Evolutionary conservation across 495 filamentous ascomycete genomes (phyloP).

Genomic region (Podospora pseudocomata): DNA sequence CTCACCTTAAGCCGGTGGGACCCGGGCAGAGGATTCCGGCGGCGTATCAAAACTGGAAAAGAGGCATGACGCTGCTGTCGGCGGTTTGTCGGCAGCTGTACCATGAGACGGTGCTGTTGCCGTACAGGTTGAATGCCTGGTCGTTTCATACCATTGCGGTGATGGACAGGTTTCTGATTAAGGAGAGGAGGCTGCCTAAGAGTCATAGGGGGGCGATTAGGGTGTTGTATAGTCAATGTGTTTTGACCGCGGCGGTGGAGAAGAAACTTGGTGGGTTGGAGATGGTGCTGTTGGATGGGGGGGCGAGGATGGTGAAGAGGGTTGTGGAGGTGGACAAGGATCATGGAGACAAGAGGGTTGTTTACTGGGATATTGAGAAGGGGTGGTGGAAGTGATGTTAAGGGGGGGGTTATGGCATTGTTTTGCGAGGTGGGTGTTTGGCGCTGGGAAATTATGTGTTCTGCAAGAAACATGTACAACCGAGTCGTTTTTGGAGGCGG

Average conservation of each 20-base stretch:
- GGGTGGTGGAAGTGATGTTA: conserved; percentile 5
- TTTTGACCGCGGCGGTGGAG: conserved; percentile 18
- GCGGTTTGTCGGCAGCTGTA: conserved; percentile 32
- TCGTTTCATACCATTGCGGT: conserved; percentile 26
- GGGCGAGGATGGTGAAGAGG: conserved; percentile 16
- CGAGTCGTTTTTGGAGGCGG: background rate
- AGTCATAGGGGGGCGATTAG: conserved; percentile 28
- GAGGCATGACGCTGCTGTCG: conserved; percentile 31
- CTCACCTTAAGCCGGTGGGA: background rate
- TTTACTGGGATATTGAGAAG: conserved; percentile 10
- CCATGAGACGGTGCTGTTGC: conserved; percentile 32
- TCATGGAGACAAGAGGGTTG: background rate
- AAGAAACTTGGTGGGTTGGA: conserved; percentile 26
- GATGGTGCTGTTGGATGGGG: conserved; percentile 21
- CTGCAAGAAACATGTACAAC: background rate
- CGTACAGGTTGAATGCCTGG: conserved; percentile 32
- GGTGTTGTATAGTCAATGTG: conserved; percentile 20
- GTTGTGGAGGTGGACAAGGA: conserved; percentile 11
- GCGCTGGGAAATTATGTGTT: background rate
- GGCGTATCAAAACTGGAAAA: background rate
- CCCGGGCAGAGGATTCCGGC: background rate
- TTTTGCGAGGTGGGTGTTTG: background rate
- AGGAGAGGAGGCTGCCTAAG: conserved; percentile 28
- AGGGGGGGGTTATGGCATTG: background rate
- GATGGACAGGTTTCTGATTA: conserved; percentile 31